Base-by-base conservation (phyloP, 2,329 filamentous ascomycete species). In the Pseudocercospora fijiensis region DNA sequence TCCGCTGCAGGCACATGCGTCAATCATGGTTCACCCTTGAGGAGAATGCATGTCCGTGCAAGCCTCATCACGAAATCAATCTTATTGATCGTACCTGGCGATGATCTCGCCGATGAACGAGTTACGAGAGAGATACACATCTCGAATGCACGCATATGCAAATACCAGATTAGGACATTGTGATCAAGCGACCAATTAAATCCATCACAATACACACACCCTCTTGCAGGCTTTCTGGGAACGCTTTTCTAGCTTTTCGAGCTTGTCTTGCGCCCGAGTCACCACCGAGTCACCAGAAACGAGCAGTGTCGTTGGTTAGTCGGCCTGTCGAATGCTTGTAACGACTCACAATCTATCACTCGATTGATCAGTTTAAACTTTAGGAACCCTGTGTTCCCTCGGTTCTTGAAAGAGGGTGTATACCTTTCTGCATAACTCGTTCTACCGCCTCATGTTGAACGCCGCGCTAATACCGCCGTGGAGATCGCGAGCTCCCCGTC, bases 371-470 rank as follows among this genome's bases (percentile, higher is more conserved):
- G n/a, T n/a, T n/a, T n/a, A n/a, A n/a, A n/a, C n/a, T n/a, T n/a
- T n/a, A n/a, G n/a, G n/a, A n/a, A n/a, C n/a, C n/a, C n/a, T n/a
- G n/a, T n/a, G n/a, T n/a, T n/a, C n/a, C n/a, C n/a, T n/a, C n/a
- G n/a, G n/a, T n/a, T n/a, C n/a, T n/a, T n/a, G n/a, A n/a, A n/a
- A n/a, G n/a, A n/a, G n/a, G n/a, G n/a, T n/a, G n/a, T n/a, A 37
- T 37, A 16, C 33, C n/a, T 37, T 37, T 37, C 33, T 37, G 33
- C 33, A n/a, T 37, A 37, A 11, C n/a, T 37, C 10, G 33, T 37
- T n/a, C 33, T 41, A 41, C 37, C 37, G 37, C 37, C 37, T 53
- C 49, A 26, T 53, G 49, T 53, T 53, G 49, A 53, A 53, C 49
- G 49, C 49, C 49, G 20, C 49, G 49, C 49, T 53, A 18, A 53